These are phyloP conservation scores for Nadsonia fulvescens DNA, from an alignment of 805 yeast genomes.

Conservation along the genomic window DNA sequence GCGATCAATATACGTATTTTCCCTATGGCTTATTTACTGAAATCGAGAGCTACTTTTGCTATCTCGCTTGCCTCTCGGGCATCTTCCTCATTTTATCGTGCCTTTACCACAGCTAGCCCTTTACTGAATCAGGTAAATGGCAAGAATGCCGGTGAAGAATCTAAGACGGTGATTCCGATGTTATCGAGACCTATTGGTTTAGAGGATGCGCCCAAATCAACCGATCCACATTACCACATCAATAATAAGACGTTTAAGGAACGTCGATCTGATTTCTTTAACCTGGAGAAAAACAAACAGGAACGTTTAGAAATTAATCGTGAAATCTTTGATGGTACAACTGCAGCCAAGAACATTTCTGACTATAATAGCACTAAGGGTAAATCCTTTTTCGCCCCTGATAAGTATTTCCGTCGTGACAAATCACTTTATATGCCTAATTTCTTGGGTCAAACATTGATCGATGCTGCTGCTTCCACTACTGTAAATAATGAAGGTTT, in stretches of 20 bases:
- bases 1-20: no score
- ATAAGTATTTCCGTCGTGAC: constrained; percentile 55
- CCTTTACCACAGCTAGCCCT: no score
- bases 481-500: constrained; percentile 26
- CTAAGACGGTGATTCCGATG: constrained; percentile 4
- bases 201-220: constrained; percentile 4
- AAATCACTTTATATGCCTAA: constrained; percentile 73
- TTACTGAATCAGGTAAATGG: no score
- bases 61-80: no score
- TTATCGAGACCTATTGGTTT: constrained; percentile 4
- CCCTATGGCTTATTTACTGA: no score
- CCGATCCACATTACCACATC: constrained; percentile 5
- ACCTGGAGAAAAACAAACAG: constrained; percentile 28
- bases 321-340: constrained; percentile 51
- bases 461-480: constrained; percentile 14
- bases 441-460: constrained; percentile 37
- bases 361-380: constrained; percentile 59
- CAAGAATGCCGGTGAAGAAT: no score
- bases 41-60: no score
- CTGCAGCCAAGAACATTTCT: constrained; percentile 45
- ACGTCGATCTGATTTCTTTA: constrained; percentile 28
- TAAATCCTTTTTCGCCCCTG: constrained; percentile 68
- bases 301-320: constrained; percentile 36
- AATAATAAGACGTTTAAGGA: constrained; percentile 23
- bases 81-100: no score